Percentiles rank a stretch among this genome's conserved stretches.
Evolutionary conservation across 805 yeast species (phyloP).

Genomic region (Metschnikowia sp.): DNA sequence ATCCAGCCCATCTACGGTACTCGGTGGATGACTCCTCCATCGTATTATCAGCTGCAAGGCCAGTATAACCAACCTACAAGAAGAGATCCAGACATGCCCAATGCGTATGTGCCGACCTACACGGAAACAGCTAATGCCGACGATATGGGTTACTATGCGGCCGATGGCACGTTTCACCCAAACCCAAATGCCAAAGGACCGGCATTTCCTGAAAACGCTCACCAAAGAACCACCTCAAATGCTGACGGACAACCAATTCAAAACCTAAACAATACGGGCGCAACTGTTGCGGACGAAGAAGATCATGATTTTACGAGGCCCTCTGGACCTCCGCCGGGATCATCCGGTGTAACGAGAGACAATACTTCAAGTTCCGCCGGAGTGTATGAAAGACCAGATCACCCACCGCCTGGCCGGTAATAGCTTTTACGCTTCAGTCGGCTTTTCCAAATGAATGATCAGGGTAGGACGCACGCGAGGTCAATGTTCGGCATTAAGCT

Average conservation of each 20-base stretch:
- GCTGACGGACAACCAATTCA: conserved; percentile 12
- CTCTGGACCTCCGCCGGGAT: conserved; percentile 4
- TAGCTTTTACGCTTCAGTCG: too few relatives aligned
- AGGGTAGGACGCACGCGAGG: too few relatives aligned
- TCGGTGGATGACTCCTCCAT: conserved; percentile 85
- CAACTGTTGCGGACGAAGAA: conserved; percentile 3
- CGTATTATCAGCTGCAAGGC: conserved; percentile 62
- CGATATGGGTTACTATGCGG: conserved; percentile 78
- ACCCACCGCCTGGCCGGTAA: conserved; percentile 9
- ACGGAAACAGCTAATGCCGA: conserved; percentile 62
- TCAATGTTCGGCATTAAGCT: too few relatives aligned
- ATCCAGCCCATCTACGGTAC: conserved; percentile 68
- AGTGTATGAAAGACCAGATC: conserved; percentile 8
- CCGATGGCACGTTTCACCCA: conserved; percentile 40
- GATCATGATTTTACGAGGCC: conserved; percentile 3
- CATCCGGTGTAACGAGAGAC: not conserved
- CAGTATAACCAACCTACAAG: conserved; percentile 45
- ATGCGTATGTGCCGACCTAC: conserved; percentile 62
- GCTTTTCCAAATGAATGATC: too few relatives aligned
- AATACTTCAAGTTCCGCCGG: not conserved
- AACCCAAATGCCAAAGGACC: conserved; percentile 20
- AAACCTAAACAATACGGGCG: not conserved
- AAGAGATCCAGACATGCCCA: conserved; percentile 40
- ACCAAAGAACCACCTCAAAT: conserved; percentile 14
- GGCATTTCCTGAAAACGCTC: conserved; percentile 13